phyloP scores from a whole-genome alignment of 306 rosid genomes.

The Glycine soja region DNA sequence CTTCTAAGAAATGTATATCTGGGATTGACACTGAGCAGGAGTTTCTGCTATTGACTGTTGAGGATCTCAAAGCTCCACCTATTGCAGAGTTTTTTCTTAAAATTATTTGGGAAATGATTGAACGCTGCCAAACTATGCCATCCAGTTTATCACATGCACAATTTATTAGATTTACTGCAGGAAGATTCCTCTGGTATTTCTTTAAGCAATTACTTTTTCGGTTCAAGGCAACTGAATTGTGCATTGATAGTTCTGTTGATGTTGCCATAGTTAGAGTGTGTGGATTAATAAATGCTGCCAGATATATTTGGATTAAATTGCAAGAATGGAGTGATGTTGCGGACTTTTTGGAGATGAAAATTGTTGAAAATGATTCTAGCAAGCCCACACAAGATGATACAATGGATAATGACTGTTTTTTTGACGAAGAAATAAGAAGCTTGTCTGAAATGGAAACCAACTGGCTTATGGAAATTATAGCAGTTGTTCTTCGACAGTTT shows the following conservation, averaged over 20 bases:
- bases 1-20: constrained; percentile 44
- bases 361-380: constrained; percentile 63
- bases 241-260: constrained; percentile 50
- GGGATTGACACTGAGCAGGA: constrained; percentile 47
- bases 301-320: constrained; percentile 65
- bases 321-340: constrained; percentile 73
- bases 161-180: constrained; percentile 70
- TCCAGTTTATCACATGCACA: constrained; percentile 51
- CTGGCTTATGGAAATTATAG: constrained; percentile 77
- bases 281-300: constrained; percentile 68
- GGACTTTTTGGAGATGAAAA: constrained; percentile 74
- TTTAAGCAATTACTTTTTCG: constrained; percentile 62
- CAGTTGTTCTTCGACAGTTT: constrained; percentile 67
- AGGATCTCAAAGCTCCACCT: constrained; percentile 68
- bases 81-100: constrained; percentile 65
- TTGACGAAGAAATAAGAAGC: constrained; percentile 67
- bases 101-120: constrained; percentile 72
- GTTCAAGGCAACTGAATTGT: constrained; percentile 59
- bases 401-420: constrained; percentile 53
- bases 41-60: constrained; percentile 52
- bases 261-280: constrained; percentile 55
- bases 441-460: constrained; percentile 73
- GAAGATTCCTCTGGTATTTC: constrained; percentile 76
- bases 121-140: constrained; percentile 70
- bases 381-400: constrained; percentile 40